A percentile compares a stretch with the other conserved stretches of the same genome.
Evolutionary conservation across 768 basidiomycete genomes (phyloP).

Genomic region (Termitomyces sp.): DNA sequence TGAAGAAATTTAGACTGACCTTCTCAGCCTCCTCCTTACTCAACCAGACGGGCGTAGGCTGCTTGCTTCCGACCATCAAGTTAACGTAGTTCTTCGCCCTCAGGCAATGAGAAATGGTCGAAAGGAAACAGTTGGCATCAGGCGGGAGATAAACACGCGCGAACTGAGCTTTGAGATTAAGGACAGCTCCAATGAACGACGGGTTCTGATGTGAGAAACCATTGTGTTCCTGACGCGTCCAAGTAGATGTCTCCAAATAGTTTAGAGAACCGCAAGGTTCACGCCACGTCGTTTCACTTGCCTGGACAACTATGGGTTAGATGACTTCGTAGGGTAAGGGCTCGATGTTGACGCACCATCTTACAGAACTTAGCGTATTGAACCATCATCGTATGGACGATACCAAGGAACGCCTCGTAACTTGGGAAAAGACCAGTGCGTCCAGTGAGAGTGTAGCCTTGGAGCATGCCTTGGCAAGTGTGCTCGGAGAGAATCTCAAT

Average conservation of each 20-base stretch:
- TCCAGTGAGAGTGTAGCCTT: conserved; percentile 91
- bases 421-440: conserved; percentile 83
- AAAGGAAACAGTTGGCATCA: conserved; percentile 86
- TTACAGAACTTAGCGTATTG: conserved; percentile 89
- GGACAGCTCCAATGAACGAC: conserved; percentile 81
- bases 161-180: conserved; percentile 67
- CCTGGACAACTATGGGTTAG: conserved; percentile 22
- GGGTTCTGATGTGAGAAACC: conserved; percentile 90
- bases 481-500: conserved; percentile 90
- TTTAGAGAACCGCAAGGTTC: conserved; percentile 69
- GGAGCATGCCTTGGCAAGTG: conserved; percentile 86
- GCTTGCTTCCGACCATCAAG: conserved; percentile 87
- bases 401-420: conserved; percentile 91
- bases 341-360: conserved; percentile 44
- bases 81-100: conserved; percentile 84
- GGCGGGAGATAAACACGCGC: conserved; percentile 84
- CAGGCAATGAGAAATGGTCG: conserved; percentile 81
- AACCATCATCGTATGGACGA: conserved; percentile 87
- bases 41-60: conserved; percentile 77
- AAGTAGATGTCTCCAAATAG: conserved; percentile 87
- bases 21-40: conserved; percentile 70
- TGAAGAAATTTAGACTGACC: conserved; percentile 28
- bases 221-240: conserved; percentile 84
- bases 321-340: not conserved
- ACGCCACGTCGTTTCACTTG: conserved; percentile 69